Conservation (phyloP, 2,329 filamentous ascomycete species). For the Aureobasidium sp. region DNA sequence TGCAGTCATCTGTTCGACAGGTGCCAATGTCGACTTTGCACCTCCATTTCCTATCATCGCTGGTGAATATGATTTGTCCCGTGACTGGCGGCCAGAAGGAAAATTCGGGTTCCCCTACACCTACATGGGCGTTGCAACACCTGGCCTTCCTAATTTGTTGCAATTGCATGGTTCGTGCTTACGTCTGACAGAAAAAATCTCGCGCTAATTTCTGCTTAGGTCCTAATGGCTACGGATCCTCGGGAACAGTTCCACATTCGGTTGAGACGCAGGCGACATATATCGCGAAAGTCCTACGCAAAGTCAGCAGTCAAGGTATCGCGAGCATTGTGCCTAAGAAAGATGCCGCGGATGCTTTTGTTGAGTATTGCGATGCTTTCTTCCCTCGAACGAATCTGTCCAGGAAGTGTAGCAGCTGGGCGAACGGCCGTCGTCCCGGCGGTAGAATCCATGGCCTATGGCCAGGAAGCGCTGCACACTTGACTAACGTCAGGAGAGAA, state of each 20-base stretch:
- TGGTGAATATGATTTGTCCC: constrained; percentile 46
- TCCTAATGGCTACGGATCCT: constrained; percentile 52
- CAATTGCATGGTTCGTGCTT: constrained; percentile 48
- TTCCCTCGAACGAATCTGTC: constrained; percentile 48
- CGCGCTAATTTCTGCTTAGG: constrained; percentile 10
- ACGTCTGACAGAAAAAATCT: background rate
- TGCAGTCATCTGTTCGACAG: constrained; percentile 49
- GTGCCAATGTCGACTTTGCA: constrained; percentile 29
- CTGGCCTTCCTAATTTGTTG: constrained; percentile 61
- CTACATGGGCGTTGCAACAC: constrained; percentile 57
- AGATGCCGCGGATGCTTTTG: constrained; percentile 45
- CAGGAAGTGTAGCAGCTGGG: constrained; percentile 64
- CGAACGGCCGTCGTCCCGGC: constrained; percentile 58
- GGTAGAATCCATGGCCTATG: constrained; percentile 61
- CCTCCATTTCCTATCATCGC: constrained; percentile 52
- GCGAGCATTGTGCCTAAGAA: constrained; percentile 51
- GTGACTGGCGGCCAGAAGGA: constrained; percentile 51
- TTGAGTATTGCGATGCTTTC: constrained; percentile 37
- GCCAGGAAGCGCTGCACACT: constrained; percentile 59
- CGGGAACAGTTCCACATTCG: constrained; percentile 60
- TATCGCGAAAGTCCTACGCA: constrained; percentile 60
- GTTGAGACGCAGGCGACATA: constrained; percentile 61
- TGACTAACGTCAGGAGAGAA: constrained; percentile 51
- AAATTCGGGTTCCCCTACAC: constrained; percentile 58
- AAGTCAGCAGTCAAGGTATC: constrained; percentile 59